Base-by-base conservation (phyloP, 495 filamentous ascomycete species). In the Hyaloscypha bicolor region DNA sequence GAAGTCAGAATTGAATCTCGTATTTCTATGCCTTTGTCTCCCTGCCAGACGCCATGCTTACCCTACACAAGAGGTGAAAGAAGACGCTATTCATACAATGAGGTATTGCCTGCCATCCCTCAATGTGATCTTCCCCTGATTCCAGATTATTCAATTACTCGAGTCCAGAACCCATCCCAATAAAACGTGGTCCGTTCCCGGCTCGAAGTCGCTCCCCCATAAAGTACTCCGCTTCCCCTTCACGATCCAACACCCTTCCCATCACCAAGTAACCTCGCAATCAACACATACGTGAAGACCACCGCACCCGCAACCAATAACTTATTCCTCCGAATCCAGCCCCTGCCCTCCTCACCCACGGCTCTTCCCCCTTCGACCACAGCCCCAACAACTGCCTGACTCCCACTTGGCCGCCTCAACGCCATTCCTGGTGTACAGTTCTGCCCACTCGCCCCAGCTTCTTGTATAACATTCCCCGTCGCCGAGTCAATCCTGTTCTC, bases 311-410 rank as follows among this genome's bases (percentile, higher is more conserved):
- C 85, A 42, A 97, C 80, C 71, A 89, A 79, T 59, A 94, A 76
- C 78, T 92, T 93, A 78, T 97, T 89, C 63, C 88, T 85, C 64
- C 84, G 79, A 51, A 93, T 74, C 93, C 93, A 97, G 53, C 92
- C 85, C 64, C 91, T 88, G 1, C 94, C 91, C 9, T 89, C 92
- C 71, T 93, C 84, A 63, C 91, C 76, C 76, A 87, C 86, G 76
- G 89, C 87, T 80, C 91, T 76, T 75, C 91, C 79, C 75, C 92
- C 80, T 78, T 93, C 90, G 63, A 96, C 89, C 2, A 96, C 92
- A 16, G 87, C 90, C n/a, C 91, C 92, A 14, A 93, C 74, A 22
- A 90, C 88, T 19, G 88, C 84, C 4, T 84, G 86, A 70, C 90
- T 92, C 4, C 87, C 87, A 39, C 85, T 85, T 16, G 85, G 86